Conservation (phyloP, 352 stramenopile species). For the Pythium scleroteichum region DNA sequence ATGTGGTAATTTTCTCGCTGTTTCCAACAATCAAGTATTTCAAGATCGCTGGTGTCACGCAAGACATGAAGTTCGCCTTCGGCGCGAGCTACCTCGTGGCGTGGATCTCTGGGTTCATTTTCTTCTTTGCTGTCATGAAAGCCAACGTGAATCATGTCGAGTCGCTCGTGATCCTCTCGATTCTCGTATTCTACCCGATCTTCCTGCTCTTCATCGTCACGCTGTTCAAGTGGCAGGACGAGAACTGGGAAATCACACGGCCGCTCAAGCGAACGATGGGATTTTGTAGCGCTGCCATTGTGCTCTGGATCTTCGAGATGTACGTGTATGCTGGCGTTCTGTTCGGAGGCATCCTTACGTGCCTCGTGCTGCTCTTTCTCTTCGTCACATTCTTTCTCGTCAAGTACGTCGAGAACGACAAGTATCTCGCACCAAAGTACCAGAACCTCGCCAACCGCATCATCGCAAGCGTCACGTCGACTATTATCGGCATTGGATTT, state of each 20-base stretch:
- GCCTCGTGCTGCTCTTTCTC: constrained; percentile 62
- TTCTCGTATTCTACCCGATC: constrained; percentile 80
- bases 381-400: constrained; percentile 77
- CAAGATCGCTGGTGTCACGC: constrained; percentile 55
- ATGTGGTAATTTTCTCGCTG: constrained; percentile 70
- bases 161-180: constrained; percentile 68
- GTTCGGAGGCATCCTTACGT: constrained; percentile 57
- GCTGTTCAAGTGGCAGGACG: constrained; percentile 79
- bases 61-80: constrained; percentile 59
- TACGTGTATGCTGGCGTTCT: constrained; percentile 65
- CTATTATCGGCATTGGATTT: constrained; percentile 47
- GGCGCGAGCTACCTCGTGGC: constrained; percentile 54
- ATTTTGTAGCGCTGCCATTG: constrained; percentile 36
- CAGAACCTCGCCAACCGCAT: constrained; percentile 47
- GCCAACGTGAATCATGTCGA: constrained; percentile 70
- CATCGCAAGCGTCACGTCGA: constrained; percentile 37
- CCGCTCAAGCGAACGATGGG: constrained; percentile 41
- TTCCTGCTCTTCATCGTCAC: constrained; percentile 74
- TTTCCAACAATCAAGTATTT: constrained; percentile 81
- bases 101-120: constrained; percentile 67
- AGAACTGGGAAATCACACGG: constrained; percentile 60
- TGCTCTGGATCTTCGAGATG: constrained; percentile 79
- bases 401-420: constrained; percentile 87
- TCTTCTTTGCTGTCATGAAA: constrained; percentile 70
- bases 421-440: constrained; percentile 70